Conservation (phyloP, 495 filamentous ascomycete species). For the Terfezia claveryi region DNA sequence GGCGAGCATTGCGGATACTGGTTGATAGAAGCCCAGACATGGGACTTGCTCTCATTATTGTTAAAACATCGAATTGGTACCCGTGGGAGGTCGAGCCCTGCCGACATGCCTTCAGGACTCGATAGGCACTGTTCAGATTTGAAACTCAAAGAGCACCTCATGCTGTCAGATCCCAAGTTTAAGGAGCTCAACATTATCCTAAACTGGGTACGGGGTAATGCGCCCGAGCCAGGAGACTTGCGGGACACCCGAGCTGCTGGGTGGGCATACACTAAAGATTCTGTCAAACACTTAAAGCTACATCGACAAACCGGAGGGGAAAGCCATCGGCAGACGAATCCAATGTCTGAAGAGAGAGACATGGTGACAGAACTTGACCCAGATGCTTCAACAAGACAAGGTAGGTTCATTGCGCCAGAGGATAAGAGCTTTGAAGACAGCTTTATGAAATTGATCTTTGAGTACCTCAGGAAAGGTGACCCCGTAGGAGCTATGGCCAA, state of each 20-base stretch:
- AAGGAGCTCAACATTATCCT: slow-evolving; percentile 52
- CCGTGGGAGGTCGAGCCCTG: slow-evolving; percentile 3
- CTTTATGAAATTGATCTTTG: slow-evolving; percentile 15
- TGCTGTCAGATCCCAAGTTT: slow-evolving; percentile 28
- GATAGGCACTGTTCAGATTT: slow-evolving; percentile 22
- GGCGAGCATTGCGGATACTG: slow-evolving; percentile 17
- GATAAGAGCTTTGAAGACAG: slow-evolving; percentile 61
- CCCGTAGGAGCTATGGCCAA: slow-evolving; percentile 4
- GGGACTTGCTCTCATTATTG: slow-evolving; percentile 53
- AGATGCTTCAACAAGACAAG: slow-evolving; percentile 64
- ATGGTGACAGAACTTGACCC: slow-evolving; percentile 85
- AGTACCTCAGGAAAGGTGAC: slow-evolving; percentile 11
- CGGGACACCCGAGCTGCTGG: slow-evolving; percentile 54
- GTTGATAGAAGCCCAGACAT: slow-evolving; percentile 61
- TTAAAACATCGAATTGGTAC: slow-evolving; percentile 27
- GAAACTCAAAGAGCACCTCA: slow-evolving; percentile 26
- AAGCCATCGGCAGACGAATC: slow-evolving; percentile 38
- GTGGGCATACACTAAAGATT: slow-evolving; percentile 76
- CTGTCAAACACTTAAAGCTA: slow-evolving; percentile 76
- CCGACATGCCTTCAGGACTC: slow-evolving; percentile 24
- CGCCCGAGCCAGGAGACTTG: slow-evolving; percentile 46
- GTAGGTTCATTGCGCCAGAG: slow-evolving; percentile 44
- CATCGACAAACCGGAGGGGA: slow-evolving; percentile 38
- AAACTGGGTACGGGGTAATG: slow-evolving; percentile 60
- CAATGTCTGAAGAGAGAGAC: slow-evolving; percentile 31